Base-by-base conservation (phyloP, 2,329 filamentous ascomycete genomes). In the Chaetomium sp. region DNA sequence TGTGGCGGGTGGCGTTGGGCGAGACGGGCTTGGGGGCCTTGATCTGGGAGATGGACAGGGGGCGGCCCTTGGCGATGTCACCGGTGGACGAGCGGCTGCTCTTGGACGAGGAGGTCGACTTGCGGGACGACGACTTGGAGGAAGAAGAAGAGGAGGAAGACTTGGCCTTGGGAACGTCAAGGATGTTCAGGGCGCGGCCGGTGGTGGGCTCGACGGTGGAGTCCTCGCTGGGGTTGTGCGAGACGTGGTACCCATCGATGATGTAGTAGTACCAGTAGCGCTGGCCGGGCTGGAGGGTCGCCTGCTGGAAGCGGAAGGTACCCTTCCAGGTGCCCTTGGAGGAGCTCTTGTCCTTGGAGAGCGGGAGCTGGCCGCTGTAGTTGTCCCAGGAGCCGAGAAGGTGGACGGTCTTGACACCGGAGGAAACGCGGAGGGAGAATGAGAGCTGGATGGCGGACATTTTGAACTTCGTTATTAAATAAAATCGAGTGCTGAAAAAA, bases 211-310 rank as follows among this genome's bases (percentile, higher is more conserved):
- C 95, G 71, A 91, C 90, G 76, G 91, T 96, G 76, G 90, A 94
- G 75, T 90, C 84, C 78, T 93, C 89, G 78, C 91, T 91, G 72
- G 94, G 93, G 82, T 98, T 95, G 85, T 98, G 94, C 68, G 93
- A 93, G 78, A 96, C 90, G 79, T 97, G 93, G 87, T 97, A 97
- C 73, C 95, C 95, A 79, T 99, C 95, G 79, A 98, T 95, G 88
- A 98, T 97, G 86, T 97, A 99, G 88, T 99, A 99, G 89, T 98
- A 99, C 95, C 95, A 99, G 88, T 98, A 98, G 77, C 94, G 90
- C 78, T 92, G 88, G 77, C 94, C 93, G 73, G 92, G 84, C 83
- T 94, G 89, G 74, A 98, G 86, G 66, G 92, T 94, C 68, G 87
- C 81, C 77, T 90, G 90, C 81, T 95, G 91, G 83, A 99, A 97